Conservation (phyloP, 345 rosid genomes). For the Citrus reticulata region DNA sequence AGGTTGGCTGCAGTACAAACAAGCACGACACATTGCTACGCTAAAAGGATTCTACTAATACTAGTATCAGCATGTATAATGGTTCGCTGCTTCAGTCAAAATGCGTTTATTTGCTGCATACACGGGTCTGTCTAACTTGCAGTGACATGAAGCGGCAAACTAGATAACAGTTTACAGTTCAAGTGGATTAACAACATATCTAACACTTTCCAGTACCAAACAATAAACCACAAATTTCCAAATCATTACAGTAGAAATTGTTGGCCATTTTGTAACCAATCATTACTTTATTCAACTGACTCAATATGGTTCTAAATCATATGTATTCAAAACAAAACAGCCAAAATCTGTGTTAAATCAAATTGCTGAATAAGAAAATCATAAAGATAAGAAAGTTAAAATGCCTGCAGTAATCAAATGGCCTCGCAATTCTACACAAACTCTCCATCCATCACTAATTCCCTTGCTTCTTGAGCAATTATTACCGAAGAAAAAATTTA, state of each 20-base stretch:
- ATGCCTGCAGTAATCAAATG: not conserved
- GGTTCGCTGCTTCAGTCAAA: no score
- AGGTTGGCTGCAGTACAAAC: no score
- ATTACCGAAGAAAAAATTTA: not conserved
- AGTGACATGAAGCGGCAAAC: no score
- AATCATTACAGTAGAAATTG: not conserved
- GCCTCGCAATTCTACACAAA: not conserved
- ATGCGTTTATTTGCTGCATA: no score
- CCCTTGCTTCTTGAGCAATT: not conserved
- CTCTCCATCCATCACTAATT: not conserved
- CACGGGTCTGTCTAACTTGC: no score
- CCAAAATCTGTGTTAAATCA: not conserved
- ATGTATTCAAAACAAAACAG: not conserved
- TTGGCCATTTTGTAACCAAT: not conserved
- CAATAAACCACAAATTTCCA: not conserved
- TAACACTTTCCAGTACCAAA: not conserved
- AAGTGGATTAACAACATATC: no score
- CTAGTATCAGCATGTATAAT: no score
- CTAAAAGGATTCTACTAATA: no score
- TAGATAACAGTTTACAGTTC: no score
- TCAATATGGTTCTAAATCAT: not conserved
- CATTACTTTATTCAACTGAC: constrained; percentile 5
- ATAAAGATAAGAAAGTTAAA: not conserved
- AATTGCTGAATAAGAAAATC: not conserved
- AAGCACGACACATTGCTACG: no score